These are phyloP conservation scores for Biscogniauxia mediterranea DNA, from an alignment of 2,329 filamentous ascomycete species.

Conservation along the genomic window DNA sequence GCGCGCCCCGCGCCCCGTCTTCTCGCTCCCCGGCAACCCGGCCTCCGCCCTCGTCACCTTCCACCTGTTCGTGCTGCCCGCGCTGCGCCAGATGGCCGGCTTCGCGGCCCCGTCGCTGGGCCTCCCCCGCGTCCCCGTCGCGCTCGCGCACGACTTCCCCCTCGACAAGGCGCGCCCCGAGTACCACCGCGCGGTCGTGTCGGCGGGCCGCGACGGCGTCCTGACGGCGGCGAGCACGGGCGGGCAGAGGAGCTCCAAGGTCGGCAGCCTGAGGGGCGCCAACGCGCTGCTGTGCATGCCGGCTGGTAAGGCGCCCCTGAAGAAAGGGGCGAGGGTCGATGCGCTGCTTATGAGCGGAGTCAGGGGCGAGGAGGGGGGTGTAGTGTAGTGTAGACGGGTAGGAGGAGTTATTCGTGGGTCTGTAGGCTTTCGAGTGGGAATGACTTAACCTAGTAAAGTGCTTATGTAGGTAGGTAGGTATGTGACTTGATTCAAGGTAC, in stretches of 20 bases:
- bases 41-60: constrained; percentile 91
- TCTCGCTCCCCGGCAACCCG: constrained; percentile 90
- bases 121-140: constrained; percentile 62
- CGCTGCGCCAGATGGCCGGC: constrained; percentile 74
- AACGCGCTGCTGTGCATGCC: constrained; percentile 83
- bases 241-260: constrained; percentile 82
- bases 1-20: constrained; percentile 68
- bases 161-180: constrained; percentile 77
- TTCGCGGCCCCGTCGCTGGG: constrained; percentile 64
- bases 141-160: constrained; percentile 68
- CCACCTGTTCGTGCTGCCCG: constrained; percentile 89
- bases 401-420: too few species aligned
- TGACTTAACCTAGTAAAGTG: too few species aligned
- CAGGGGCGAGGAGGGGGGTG: constrained; percentile 12
- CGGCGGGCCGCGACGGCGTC: constrained; percentile 61
- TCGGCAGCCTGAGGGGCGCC: constrained; percentile 84
- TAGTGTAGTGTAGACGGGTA: too few species aligned
- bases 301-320: constrained; percentile 59
- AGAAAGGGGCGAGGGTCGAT: constrained; percentile 68
- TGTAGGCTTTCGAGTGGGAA: too few species aligned
- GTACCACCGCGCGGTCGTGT: constrained; percentile 83
- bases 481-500: too few species aligned
- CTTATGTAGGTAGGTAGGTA: too few species aligned
- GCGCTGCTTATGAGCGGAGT: constrained; percentile 71
- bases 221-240: constrained; percentile 81